Evolutionary conservation across 192 early-diverging fungal genomes (phyloP).

Genomic region (Coemansia sp.): DNA sequence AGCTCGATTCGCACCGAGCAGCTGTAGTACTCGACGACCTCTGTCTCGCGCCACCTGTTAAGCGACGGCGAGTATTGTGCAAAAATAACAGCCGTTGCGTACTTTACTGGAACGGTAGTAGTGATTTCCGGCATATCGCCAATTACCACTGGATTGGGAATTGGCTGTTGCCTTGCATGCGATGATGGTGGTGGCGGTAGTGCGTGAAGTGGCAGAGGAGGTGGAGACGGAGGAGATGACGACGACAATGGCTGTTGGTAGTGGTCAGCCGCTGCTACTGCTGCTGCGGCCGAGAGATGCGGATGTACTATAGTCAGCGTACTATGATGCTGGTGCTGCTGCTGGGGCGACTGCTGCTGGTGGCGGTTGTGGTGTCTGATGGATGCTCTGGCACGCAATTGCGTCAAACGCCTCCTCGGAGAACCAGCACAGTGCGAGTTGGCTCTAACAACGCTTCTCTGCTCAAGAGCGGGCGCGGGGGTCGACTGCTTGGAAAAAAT

Average conservation of each 20-base stretch:
- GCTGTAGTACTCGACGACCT: conserved; percentile 54
- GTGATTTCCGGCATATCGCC: conserved; percentile 3
- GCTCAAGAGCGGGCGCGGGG: not conserved
- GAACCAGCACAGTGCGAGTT: too few relatives aligned
- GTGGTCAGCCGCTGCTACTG: not conserved
- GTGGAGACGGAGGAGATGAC: not conserved
- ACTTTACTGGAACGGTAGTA: conserved; percentile 31
- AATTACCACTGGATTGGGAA: not conserved
- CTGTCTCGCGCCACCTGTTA: conserved; percentile 42
- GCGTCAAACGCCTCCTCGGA: not conserved
- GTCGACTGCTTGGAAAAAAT: not conserved
- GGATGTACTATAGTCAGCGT: conserved; percentile 14
- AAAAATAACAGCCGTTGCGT: conserved; percentile 25
- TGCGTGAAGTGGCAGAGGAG: too few relatives aligned
- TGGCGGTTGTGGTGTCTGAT: not conserved
- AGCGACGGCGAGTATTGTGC: conserved; percentile 56
- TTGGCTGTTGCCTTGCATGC: not conserved
- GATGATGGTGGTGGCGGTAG: not conserved
- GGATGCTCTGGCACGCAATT: not conserved
- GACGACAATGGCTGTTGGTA: not conserved
- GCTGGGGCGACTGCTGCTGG: not conserved
- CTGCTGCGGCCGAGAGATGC: not conserved
- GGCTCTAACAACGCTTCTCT: not conserved
- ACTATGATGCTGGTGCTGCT: not conserved
- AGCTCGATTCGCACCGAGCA: too few relatives aligned